Base-by-base conservation (phyloP, 208 protist genomes). In the Acanthamoeba culbertsoni region DNA sequence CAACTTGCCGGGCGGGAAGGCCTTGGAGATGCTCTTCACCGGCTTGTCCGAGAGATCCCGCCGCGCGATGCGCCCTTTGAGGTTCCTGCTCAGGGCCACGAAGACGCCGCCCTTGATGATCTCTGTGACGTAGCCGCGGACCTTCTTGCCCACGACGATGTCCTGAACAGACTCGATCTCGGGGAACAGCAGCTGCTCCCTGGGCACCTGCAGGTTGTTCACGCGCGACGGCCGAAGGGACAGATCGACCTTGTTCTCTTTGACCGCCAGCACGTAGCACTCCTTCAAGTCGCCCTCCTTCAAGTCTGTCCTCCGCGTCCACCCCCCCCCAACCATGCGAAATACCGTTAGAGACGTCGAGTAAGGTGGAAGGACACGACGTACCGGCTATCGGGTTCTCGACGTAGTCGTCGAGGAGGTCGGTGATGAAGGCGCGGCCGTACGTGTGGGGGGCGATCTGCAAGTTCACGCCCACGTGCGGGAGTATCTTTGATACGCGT, bases 141-240 rank as follows among this genome's bases (percentile, higher is more conserved):
- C 71, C 28, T 51, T 79, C 45, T 86, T 86, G 46, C 90, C 90
- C 16, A 79, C 63, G 16, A 28, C 20, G 8, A 92, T n/a, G 23
- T 92, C 45, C 2, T 2, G 43, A 31, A 79, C 16, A 26, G 88
- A 62, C 46, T 92, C 63, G 42, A 92, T 79, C 43, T 92, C 88
- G 37, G 88, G 88, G 63, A 79, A 92, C 16, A 18, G 16, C 23
- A 92, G 46, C 57, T 79, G 63, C 88, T 92, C 55, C 65, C 45
- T 92, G 31, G 63, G 88, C n/a, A 92, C 62, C 28, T 59, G 63
- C 28, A 79, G 88, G 45, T 62, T 48, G 62, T 86, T 65, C 10
- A 86, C 68, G 37, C 90, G 90, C 40, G 90, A 93, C 6, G 63
- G 90, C 40, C 90, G 90, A 1, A 94, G 77, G 18, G 91, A 94